Conservation (phyloP, 768 basidiomycete species). For the Rhodotorula toruloides region DNA sequence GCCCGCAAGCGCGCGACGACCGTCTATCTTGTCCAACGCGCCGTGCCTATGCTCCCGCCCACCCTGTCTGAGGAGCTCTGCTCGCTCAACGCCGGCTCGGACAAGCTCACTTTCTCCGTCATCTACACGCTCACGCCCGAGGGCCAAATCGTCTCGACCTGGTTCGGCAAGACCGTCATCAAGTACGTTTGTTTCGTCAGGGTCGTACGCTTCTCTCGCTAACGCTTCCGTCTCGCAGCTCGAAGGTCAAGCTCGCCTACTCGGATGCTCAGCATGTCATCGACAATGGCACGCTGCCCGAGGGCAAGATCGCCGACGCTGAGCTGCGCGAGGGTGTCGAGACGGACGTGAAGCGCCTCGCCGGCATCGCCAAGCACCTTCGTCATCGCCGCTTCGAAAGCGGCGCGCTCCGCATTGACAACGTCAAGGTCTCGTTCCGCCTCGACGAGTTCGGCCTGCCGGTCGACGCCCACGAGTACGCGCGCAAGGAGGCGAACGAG, state of each 20-base stretch:
- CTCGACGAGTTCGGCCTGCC: conserved; percentile 75
- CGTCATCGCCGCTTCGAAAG: conserved; percentile 67
- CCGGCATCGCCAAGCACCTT: conserved; percentile 65
- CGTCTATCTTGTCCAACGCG: conserved; percentile 91
- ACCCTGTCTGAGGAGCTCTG: conserved; percentile 88
- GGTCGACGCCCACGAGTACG: conserved; percentile 65
- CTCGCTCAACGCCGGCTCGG: conserved; percentile 78
- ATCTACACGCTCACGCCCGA: conserved; percentile 80
- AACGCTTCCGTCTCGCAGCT: conserved; percentile 52
- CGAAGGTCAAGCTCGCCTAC: conserved; percentile 80
- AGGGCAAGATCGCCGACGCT: conserved; percentile 50
- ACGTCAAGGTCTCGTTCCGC: conserved; percentile 66
- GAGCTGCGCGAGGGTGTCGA: conserved; percentile 54
- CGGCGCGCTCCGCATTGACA: conserved; percentile 70
- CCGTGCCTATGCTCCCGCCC: conserved; percentile 95
- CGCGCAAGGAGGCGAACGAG: conserved; percentile 65
- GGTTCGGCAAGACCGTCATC: conserved; percentile 89
- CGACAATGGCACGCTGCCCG: conserved; percentile 61
- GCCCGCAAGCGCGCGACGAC: conserved; percentile 88
- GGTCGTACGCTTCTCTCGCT: neutral
- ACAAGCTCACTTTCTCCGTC: conserved; percentile 85
- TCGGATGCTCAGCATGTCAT: conserved; percentile 73
- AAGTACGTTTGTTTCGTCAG: conserved; percentile 53
- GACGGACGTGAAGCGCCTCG: conserved; percentile 66
- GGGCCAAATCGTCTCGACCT: conserved; percentile 74